Base-by-base conservation (phyloP, 2,329 filamentous ascomycete species). In the Aspergillus sp. region DNA sequence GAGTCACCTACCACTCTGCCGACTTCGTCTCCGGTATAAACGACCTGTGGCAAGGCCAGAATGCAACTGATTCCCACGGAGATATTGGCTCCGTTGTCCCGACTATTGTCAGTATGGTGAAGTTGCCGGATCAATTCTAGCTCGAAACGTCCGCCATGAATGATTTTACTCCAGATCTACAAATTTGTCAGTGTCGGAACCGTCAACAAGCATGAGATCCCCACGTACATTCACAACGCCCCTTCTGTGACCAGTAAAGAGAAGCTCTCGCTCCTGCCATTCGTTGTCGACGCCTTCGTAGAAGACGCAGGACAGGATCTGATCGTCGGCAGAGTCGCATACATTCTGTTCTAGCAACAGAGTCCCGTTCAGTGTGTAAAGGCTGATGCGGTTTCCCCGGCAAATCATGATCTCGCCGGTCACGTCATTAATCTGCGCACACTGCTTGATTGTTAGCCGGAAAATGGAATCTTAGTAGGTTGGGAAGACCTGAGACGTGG, bases 21-120 rank as follows among this genome's bases (percentile, higher is more conserved):
- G 64, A 92, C 90, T 64, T 98, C 95, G 78, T 98, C 95, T 3
- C 94, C 95, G 0, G 93, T 96, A 76, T 97, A 98, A 10, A 98
- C 87, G 62, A 89, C 84, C 63, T 89, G 88, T 55, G 91, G 87
- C 84, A 93, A 90, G 2, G 94, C 90, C 58, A 90, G 82, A 55
- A 99, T 90, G 71, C 90, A 96, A 42, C 90, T 96, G 61, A 98
- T 93, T 0, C 89, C 88, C 2, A 89, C 88, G 46, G 67, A 72
- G 59, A 80, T 81, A 63, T 83, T 84, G 39, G 74, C 67, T 70
- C 86, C 77, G 72, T 85, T 79, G 82, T 82, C 88, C 53, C 85
- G 86, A 65, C 83, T 85, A 54, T 81, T 78, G 70, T 96, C 91
- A 45, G 87, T 81, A 72, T 96, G 91, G 71, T 96, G 91, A 57